Base-by-base conservation (phyloP, 2,329 filamentous ascomycete species). In the Arthrobotrys pseudoclavata region DNA sequence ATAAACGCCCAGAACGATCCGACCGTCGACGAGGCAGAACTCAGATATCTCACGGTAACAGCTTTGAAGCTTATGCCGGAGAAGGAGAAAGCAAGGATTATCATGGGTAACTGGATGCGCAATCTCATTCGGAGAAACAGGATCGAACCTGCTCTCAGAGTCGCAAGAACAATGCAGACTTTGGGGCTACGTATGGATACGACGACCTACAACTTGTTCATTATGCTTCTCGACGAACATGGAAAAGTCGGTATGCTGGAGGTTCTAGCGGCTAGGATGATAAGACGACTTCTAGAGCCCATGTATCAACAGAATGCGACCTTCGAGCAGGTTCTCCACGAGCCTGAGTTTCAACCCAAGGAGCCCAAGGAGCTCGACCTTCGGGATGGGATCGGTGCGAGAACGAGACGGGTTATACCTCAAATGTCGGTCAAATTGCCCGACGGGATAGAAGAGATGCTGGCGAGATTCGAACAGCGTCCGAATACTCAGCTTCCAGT, bases 71-170 rank as follows among this genome's bases (percentile, higher is more conserved):
- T 61, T 24, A 63, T 78, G 26, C 75, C 75, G 0, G 34, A 72
- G 26, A 72, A 68, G 26, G 61, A 78, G 9, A 71, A 69, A 24
- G 22, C 61, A 4, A 50, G 40, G 13, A 72, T 78, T 24, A 61
- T 78, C 2, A 26, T 71, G 20, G 68, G 75, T n/a, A 78, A 72
- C 26, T 78, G 68, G 60, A 72, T 78, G 75, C 61, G 75, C 20
- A 78, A 78, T 13, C 63, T 78, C 7, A 66, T 61, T 40, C 61
- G 63, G 1, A 52, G 62, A 31, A 72, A 72, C 13, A n/a, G 50
- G 2, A 72, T 78, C n/a, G 75, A 78, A 24, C 68, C 62, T 7
- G 75, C 75, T 9, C 42, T 78, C 0, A 71, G 47, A 26, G 37
- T 78, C 7, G 72, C 72, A 5, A 76, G 52, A 22, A 40, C n/a